Evolutionary conservation across 2,329 filamentous ascomycete genomes (phyloP).

Genomic region (Fusarium foetens): DNA sequence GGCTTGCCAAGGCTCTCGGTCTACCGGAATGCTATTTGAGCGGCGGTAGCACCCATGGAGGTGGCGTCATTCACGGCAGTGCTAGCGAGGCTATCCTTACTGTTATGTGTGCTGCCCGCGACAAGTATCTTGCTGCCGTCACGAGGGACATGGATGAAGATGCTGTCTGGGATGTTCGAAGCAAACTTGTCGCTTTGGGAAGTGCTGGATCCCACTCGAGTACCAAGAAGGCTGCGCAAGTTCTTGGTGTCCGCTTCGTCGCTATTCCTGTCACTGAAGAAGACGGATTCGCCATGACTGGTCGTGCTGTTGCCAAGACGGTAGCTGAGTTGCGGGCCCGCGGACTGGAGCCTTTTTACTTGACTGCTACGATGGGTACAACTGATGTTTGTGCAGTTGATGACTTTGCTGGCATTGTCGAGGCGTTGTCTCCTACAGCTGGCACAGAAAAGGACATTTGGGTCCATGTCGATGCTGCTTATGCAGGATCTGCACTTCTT

Average conservation of each 20-base stretch:
- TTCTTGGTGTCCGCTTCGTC: slow-evolving; percentile 83
- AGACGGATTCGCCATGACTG: slow-evolving; percentile 77
- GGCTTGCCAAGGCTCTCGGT: slow-evolving; percentile 80
- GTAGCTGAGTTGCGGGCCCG: slow-evolving; percentile 65
- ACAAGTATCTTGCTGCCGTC: slow-evolving; percentile 75
- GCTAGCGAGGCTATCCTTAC: slow-evolving; percentile 90
- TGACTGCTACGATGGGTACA: slow-evolving; percentile 87
- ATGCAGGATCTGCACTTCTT: slow-evolving; percentile 86
- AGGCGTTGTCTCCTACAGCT: slow-evolving; percentile 50
- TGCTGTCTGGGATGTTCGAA: slow-evolving; percentile 67
- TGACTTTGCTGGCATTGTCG: slow-evolving; percentile 76
- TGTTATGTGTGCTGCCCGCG: slow-evolving; percentile 86
- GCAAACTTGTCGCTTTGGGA: slow-evolving; percentile 77
- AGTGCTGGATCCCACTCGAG: slow-evolving; percentile 84
- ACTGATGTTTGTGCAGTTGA: slow-evolving; percentile 91
- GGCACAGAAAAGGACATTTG: slow-evolving; percentile 68
- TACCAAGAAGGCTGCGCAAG: slow-evolving; percentile 86
- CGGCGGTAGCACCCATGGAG: slow-evolving; percentile 73
- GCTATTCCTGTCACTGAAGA: slow-evolving; percentile 71
- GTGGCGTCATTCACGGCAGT: slow-evolving; percentile 93
- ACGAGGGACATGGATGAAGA: slow-evolving; percentile 74
- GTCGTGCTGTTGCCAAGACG: slow-evolving; percentile 66
- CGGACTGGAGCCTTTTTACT: slow-evolving; percentile 85
- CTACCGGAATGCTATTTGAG: slow-evolving; percentile 80
- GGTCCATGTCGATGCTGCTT: slow-evolving; percentile 95